Percentiles rank a stretch among this genome's conserved stretches.
These are phyloP conservation scores for Ophiostoma sp. DNA, from an alignment of 2,329 filamentous ascomycete genomes.

Conservation along the genomic window DNA sequence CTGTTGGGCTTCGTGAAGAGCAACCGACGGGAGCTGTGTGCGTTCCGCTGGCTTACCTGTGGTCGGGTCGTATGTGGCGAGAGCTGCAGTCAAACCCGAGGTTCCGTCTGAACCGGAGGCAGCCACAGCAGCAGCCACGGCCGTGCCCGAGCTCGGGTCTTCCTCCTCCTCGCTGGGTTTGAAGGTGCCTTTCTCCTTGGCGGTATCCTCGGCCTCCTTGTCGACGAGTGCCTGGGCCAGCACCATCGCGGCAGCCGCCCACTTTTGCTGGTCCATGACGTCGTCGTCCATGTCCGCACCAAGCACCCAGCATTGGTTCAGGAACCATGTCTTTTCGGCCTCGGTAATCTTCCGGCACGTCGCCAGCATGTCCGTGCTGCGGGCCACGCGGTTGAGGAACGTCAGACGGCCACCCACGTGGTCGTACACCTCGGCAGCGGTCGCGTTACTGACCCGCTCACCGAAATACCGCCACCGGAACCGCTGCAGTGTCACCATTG, in stretches of 20 bases:
- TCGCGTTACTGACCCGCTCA: constrained; percentile 54
- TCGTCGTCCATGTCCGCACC: constrained; percentile 69
- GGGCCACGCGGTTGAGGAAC: constrained; percentile 88
- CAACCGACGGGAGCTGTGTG: constrained; percentile 74
- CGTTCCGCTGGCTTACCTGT: background rate
- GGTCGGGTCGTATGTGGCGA: background rate
- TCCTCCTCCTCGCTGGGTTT: constrained; percentile 59
- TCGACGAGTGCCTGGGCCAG: constrained; percentile 90
- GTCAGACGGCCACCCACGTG: constrained; percentile 84
- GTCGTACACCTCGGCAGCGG: constrained; percentile 78
- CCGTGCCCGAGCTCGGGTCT: background rate
- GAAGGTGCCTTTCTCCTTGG: background rate
- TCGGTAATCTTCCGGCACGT: constrained; percentile 69
- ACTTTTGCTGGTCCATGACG: constrained; percentile 77
- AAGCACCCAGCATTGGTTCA: constrained; percentile 74
- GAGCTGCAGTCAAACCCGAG: background rate
- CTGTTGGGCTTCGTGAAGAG: constrained; percentile 79
- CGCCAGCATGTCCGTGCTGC: constrained; percentile 73
- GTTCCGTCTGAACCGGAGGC: background rate
- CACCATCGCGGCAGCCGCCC: constrained; percentile 88
- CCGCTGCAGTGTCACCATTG: constrained; percentile 71
- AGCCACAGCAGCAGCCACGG: constrained; percentile 1
- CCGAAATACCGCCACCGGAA: constrained; percentile 79
- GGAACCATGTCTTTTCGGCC: constrained; percentile 72
- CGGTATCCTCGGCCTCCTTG: constrained; percentile 55